Base-by-base conservation (phyloP, 2,329 filamentous ascomycete genomes). In the Colletotrichum tanaceti region DNA sequence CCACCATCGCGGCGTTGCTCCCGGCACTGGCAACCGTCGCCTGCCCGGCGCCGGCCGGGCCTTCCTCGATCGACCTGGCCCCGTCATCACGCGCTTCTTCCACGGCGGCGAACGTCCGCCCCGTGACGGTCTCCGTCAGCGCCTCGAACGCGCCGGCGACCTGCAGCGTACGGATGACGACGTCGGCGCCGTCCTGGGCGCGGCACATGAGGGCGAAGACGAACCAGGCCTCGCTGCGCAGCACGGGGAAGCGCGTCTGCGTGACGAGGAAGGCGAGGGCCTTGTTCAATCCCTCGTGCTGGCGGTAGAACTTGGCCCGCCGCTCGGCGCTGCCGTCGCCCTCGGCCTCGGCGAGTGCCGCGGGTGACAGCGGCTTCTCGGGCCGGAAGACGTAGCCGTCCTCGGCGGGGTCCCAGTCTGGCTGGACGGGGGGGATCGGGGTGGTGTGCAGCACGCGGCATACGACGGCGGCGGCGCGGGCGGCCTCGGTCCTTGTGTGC, bases 171-270 rank as follows among this genome's bases (percentile, higher is more conserved):
- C 78, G 77, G 10, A 80, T 72, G 20, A 87, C 82, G 13, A 85
- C 76, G 2, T 75, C 73, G 2, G 85, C 83, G 9, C 87, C 87
- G 43, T 86, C 83, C 1, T 74, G 64, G 1, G 84, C 83, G 35
- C 87, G 82, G 47, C 84, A 83, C 82, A 90, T 86, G 41, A 90
- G 81, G 2, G 89, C 89, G 59, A 89, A 82, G 6, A 89, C 83
- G 70, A 90, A 90, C 84, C 88, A 87, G 3, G 85, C 82, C 73
- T 91, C 89, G 46, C 87, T 88, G 20, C 86, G 82, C 2, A 91
- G 79, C 2, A 85, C 80, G 0, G 87, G 86, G 82, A 87, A 90
- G 71, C 87, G 89, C 3, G 76, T 78, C 73, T 90, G 88, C 2
- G 80, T 83, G 28, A 89, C 79, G 32, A 90, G 81, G 72, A 84